phyloP scores from a whole-genome alignment of 164 flowering plant species.

The Buxus sempervirens region DNA sequence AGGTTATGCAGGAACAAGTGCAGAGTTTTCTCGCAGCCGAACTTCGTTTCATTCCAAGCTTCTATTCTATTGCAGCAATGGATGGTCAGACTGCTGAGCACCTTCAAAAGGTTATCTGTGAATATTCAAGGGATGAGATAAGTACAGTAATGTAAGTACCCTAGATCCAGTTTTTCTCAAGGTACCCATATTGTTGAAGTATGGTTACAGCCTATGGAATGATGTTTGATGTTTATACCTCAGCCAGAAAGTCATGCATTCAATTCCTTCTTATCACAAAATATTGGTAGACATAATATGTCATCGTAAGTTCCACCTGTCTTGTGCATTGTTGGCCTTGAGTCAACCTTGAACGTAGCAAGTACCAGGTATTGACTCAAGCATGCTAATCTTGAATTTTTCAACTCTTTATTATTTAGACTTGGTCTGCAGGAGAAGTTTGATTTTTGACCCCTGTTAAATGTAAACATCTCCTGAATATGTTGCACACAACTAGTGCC shows the following conservation, averaged over 20 bases:
- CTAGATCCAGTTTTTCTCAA: background rate
- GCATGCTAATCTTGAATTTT: background rate
- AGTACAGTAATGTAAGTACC: constrained; percentile 74
- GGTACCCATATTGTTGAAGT: background rate
- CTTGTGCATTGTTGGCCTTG: background rate
- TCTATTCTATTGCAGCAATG: constrained; percentile 93
- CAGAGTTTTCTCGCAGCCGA: constrained; percentile 65
- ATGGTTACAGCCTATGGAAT: no score
- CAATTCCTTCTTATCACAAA: no score
- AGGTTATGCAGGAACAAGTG: constrained; percentile 77
- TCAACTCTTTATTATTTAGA: background rate
- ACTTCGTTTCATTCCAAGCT: constrained; percentile 76
- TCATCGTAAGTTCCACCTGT: background rate
- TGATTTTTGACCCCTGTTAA: background rate
- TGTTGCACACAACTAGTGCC: no score
- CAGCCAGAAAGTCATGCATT: no score
- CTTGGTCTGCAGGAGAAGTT: background rate
- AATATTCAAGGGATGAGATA: constrained; percentile 65
- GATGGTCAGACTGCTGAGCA: constrained; percentile 98
- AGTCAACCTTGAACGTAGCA: background rate
- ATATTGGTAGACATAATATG: background rate
- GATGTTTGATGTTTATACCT: no score
- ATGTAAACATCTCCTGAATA: no score
- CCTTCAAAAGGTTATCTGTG: constrained; percentile 63
- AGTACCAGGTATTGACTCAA: background rate